These are phyloP conservation scores for Penicillium bialowiezense DNA, from an alignment of 495 filamentous ascomycete species.

Conservation along the genomic window DNA sequence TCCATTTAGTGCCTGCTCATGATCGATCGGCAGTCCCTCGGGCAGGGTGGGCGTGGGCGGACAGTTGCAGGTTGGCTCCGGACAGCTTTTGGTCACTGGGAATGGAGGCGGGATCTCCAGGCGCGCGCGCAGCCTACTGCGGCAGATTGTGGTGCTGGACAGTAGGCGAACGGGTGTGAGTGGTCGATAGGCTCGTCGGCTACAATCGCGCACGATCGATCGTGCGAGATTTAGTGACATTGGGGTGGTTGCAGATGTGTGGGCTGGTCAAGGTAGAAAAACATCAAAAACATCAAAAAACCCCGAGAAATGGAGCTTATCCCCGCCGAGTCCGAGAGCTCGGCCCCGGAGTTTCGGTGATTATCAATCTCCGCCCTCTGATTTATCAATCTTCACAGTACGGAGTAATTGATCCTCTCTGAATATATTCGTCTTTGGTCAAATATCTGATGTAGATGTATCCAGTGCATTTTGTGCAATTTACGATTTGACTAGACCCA, in stretches of 20 bases:
- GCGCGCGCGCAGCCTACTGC: constrained; percentile 24
- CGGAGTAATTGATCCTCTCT: no score
- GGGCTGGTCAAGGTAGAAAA: constrained; percentile 2
- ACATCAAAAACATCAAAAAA: not conserved
- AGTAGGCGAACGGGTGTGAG: constrained; percentile 17
- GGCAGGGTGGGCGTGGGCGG: constrained; percentile 63
- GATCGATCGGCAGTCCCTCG: constrained; percentile 71
- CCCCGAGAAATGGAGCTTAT: not conserved
- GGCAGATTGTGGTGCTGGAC: constrained; percentile 21
- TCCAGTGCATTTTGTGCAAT: no score
- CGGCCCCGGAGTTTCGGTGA: constrained; percentile 6
- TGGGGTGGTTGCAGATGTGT: no score
- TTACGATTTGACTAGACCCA: no score
- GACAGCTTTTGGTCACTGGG: constrained; percentile 58
- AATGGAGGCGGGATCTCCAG: constrained; percentile 43
- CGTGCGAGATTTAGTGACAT: constrained; percentile 6
- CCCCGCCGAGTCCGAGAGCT: constrained; percentile 2
- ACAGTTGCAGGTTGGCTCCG: constrained; percentile 69
- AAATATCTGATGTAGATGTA: no score
- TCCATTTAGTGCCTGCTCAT: constrained; percentile 61
- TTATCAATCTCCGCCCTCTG: constrained; percentile 2
- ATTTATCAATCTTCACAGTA: not conserved
- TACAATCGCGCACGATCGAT: constrained; percentile 20
- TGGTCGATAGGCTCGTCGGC: constrained; percentile 5
- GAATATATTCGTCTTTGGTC: no score